phyloP scores from a whole-genome alignment of 2,329 filamentous ascomycete genomes.

The Lachnellula willkommii region DNA sequence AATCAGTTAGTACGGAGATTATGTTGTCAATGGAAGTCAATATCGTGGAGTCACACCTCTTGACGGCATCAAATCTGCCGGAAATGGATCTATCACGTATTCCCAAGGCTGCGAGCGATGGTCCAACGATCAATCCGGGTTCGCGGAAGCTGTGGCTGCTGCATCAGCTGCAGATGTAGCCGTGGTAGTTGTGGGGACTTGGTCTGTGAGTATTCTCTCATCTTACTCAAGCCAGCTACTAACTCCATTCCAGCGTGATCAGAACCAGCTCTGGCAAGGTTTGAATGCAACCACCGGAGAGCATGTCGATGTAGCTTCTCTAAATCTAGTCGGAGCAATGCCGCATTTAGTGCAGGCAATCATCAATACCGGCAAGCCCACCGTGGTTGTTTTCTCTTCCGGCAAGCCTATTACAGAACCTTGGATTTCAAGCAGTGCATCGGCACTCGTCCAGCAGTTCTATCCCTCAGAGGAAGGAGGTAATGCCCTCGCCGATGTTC shows the following conservation, averaged over 20 bases:
- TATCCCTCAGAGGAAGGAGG: conserved; percentile 78
- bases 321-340: conserved; percentile 67
- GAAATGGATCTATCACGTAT: conserved; percentile 57
- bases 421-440: conserved; percentile 62
- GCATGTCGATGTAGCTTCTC: conserved; percentile 59
- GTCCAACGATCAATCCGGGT: conserved; percentile 64
- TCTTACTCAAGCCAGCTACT: not conserved
- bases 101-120: conserved; percentile 67
- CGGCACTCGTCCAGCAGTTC: conserved; percentile 67
- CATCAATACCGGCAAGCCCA: conserved; percentile 61
- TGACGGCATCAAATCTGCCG: conserved; percentile 59
- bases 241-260: conserved; percentile 47
- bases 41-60: conserved; percentile 63
- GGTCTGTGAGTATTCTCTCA: conserved; percentile 41
- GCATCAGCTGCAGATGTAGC: conserved; percentile 65
- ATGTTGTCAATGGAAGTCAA: conserved; percentile 61
- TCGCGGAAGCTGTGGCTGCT: conserved; percentile 59
- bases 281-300: conserved; percentile 72
- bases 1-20: conserved; percentile 59
- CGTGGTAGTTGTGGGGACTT: conserved; percentile 69
- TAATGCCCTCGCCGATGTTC: conserved; percentile 69
- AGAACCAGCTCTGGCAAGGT: conserved; percentile 63
- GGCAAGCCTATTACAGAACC: conserved; percentile 69
- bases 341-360: conserved; percentile 60
- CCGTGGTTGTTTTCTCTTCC: conserved; percentile 81